Percentiles rank a stretch among this genome's conserved stretches.
These are phyloP conservation scores for Sarcodon sp. DNA, from an alignment of 768 basidiomycete species.

Conservation along the genomic window DNA sequence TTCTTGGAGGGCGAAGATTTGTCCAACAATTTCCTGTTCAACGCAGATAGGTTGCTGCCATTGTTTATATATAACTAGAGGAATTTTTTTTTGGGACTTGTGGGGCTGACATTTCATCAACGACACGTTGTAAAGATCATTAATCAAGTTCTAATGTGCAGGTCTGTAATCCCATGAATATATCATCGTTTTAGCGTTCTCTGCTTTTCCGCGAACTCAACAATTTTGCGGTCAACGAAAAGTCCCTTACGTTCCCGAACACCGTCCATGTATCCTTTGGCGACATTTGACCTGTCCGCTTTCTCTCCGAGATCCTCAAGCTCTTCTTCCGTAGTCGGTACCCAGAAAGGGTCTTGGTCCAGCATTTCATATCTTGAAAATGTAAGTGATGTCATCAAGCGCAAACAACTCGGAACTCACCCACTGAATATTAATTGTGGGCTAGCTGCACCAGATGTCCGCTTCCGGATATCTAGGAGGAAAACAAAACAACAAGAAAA, in stretches of 20 bases:
- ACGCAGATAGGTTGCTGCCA: conserved; percentile 67
- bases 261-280: conserved; percentile 82
- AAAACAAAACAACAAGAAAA: conserved; percentile 1
- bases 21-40: conserved; percentile 89
- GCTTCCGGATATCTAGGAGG: conserved; percentile 80
- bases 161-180: background rate
- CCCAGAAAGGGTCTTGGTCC: conserved; percentile 95
- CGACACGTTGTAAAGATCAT: background rate
- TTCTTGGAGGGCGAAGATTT: conserved; percentile 92
- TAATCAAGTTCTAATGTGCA: background rate
- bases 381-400: conserved; percentile 8
- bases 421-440: conserved; percentile 97
- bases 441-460: conserved; percentile 93
- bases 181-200: conserved; percentile 53
- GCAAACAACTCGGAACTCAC: conserved; percentile 25
- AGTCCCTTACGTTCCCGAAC: conserved; percentile 90
- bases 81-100: background rate
- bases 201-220: conserved; percentile 96
- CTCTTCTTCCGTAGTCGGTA: conserved; percentile 93
- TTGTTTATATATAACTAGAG: conserved; percentile 58
- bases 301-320: conserved; percentile 96
- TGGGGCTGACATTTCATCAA: background rate
- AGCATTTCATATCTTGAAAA: conserved; percentile 73
- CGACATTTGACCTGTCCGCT: conserved; percentile 86
- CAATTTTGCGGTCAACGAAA: conserved; percentile 91